Evolutionary conservation across 805 yeast species (phyloP).

Genomic region (Candida morakotiae): DNA sequence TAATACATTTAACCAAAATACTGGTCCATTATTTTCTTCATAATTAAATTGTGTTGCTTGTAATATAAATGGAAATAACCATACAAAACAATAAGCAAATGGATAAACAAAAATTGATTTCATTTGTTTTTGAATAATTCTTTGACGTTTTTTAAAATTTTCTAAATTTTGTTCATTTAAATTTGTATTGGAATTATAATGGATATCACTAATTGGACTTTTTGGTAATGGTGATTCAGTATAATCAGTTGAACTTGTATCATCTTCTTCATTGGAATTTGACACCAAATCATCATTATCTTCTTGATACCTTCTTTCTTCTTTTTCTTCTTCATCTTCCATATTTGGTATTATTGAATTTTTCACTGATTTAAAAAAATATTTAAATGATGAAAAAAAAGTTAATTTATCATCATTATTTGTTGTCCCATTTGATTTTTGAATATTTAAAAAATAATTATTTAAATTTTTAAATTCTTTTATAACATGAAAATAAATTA

Average conservation of each 20-base stretch:
- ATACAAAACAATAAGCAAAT: slow-evolving; percentile 68
- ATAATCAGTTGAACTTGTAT: background rate
- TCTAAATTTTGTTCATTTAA: slow-evolving; percentile 60
- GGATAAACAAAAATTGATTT: slow-evolving; percentile 82
- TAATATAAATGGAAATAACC: slow-evolving; percentile 76
- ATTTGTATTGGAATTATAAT: slow-evolving; percentile 18
- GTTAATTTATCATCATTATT: slow-evolving; percentile 21
- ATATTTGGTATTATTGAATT: slow-evolving; percentile 25
- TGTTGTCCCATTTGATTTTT: slow-evolving; percentile 5
- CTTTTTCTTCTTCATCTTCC: slow-evolving; percentile 16
- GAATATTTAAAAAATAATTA: slow-evolving; percentile 37
- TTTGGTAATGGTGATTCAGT: slow-evolving; percentile 6
- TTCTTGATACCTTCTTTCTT: slow-evolving; percentile 7
- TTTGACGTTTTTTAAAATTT: slow-evolving; percentile 58
- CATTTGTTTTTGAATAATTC: slow-evolving; percentile 71
- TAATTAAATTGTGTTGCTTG: slow-evolving; percentile 54
- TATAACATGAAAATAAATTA: slow-evolving; percentile 70
- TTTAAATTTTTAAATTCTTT: slow-evolving; percentile 56
- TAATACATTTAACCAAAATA: slow-evolving; percentile 59
- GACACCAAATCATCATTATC: slow-evolving; percentile 10
- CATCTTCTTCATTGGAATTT: slow-evolving; percentile 10
- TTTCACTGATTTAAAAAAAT: slow-evolving; percentile 20
- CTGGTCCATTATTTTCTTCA: slow-evolving; percentile 46
- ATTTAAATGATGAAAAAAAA: slow-evolving; percentile 29
- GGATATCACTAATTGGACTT: slow-evolving; percentile 5